These are phyloP conservation scores for Eimeria sp. DNA, from an alignment of 169 alveolate species.

Conservation along the genomic window DNA sequence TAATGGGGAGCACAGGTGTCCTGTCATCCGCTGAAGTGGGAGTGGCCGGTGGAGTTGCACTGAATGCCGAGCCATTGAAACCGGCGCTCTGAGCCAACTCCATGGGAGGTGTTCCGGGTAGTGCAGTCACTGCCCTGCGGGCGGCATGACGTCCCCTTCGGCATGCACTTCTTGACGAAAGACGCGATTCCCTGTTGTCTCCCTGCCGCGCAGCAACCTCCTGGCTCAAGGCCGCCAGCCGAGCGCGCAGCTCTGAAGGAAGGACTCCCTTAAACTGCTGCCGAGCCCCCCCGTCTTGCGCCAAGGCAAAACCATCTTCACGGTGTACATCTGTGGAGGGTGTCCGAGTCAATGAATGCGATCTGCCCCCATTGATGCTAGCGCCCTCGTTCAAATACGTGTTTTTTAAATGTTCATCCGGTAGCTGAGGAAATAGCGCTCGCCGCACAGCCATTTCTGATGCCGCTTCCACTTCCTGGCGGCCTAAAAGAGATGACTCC, in stretches of 20 bases:
- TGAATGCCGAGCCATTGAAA: background rate
- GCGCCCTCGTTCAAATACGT: background rate
- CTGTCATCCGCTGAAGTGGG: constrained; percentile 1
- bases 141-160: constrained; percentile 32
- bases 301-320: constrained; percentile 20
- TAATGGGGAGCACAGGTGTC: background rate
- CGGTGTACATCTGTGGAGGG: constrained; percentile 34
- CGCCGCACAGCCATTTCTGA: constrained; percentile 49
- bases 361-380: background rate
- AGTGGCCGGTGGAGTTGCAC: constrained; percentile 14
- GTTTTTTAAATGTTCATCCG: background rate
- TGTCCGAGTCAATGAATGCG: background rate
- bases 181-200: constrained; percentile 18
- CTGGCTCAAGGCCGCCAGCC: constrained; percentile 56
- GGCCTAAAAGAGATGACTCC: background rate
- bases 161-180: background rate
- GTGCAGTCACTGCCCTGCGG: constrained; percentile 21
- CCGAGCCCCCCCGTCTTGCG: background rate
- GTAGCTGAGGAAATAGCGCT: constrained; percentile 32
- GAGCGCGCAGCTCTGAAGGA: constrained; percentile 57
- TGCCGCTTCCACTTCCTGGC: constrained; percentile 24
- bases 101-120: background rate
- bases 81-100: background rate
- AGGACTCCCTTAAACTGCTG: constrained; percentile 14
- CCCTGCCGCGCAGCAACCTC: constrained; percentile 21